A percentile compares a stretch with the other conserved stretches of the same genome.
phyloP scores from a whole-genome alignment of 2,329 filamentous ascomycete genomes.

The Clarireedia paspali region DNA sequence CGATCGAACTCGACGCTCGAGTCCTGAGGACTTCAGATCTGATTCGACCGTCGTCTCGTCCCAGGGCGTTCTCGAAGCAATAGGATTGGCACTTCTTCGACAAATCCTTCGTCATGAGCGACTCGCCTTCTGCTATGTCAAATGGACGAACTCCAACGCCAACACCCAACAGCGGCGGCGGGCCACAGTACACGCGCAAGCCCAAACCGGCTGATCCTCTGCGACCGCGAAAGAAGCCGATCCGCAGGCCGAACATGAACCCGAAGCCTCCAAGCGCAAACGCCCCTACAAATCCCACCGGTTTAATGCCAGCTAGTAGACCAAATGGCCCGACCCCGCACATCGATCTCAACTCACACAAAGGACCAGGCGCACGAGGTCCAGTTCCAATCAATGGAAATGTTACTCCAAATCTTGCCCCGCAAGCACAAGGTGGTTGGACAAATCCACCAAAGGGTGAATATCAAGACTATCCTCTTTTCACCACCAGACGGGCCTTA shows the following conservation, averaged over 20 bases:
- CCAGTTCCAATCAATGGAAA: constrained; percentile 20
- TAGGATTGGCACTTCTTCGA: neutral
- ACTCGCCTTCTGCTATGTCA: constrained; percentile 37
- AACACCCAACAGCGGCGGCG: constrained; percentile 41
- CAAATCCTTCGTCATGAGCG: constrained; percentile 30
- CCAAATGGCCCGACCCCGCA: neutral
- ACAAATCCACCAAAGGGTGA: constrained; percentile 41
- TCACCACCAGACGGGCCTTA: constrained; percentile 75
- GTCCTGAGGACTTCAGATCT: neutral
- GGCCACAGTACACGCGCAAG: constrained; percentile 38
- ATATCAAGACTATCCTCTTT: constrained; percentile 56
- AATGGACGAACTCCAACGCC: constrained; percentile 40
- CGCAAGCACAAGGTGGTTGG: constrained; percentile 48
- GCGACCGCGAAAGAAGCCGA: constrained; percentile 50
- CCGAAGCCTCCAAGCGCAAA: constrained; percentile 12
- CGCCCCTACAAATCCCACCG: constrained; percentile 11
- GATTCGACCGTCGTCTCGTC: neutral
- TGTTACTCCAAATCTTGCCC: constrained; percentile 29
- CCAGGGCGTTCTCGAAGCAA: neutral
- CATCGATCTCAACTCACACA: constrained; percentile 9
- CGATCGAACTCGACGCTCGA: too few relatives aligned
- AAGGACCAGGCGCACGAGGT: constrained; percentile 10
- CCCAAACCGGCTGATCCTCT: constrained; percentile 53
- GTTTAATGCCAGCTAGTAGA: constrained; percentile 3
- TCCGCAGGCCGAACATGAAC: constrained; percentile 31